Conservation (phyloP, 768 basidiomycete genomes). For the Daedalea quercina region DNA sequence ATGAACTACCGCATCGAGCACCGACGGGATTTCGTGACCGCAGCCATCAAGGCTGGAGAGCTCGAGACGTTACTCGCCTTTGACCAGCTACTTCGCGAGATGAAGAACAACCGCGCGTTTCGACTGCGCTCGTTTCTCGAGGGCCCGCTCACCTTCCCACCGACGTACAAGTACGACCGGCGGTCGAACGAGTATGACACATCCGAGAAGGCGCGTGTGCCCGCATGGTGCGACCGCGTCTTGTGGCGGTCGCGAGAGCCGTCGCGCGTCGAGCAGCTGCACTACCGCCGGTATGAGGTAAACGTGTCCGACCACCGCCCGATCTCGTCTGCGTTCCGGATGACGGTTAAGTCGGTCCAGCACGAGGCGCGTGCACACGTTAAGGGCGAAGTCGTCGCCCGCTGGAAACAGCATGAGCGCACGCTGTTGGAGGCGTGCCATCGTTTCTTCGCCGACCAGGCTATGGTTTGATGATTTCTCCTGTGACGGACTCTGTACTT, state of each 20-base stretch:
- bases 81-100: slow-evolving; percentile 88
- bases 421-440: slow-evolving; percentile 24
- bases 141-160: slow-evolving; percentile 73
- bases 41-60: slow-evolving; percentile 64
- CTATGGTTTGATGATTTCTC: slow-evolving; percentile 12
- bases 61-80: slow-evolving; percentile 55
- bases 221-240: slow-evolving; percentile 97
- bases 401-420: slow-evolving; percentile 39
- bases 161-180: slow-evolving; percentile 95
- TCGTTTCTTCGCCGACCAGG: slow-evolving; percentile 29
- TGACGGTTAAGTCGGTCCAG: slow-evolving; percentile 69
- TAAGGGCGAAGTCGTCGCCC: slow-evolving; percentile 46
- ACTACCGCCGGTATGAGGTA: slow-evolving; percentile 78
- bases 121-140: slow-evolving; percentile 81
- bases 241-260: slow-evolving; percentile 62
- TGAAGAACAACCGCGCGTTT: slow-evolving; percentile 82
- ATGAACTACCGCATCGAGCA: slow-evolving; percentile 98
- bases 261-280: slow-evolving; percentile 53
- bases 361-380: slow-evolving; percentile 50
- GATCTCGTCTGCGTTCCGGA: slow-evolving; percentile 69
- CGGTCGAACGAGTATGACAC: slow-evolving; percentile 75
- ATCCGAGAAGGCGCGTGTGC: slow-evolving; percentile 81
- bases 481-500: neutral
- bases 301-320: slow-evolving; percentile 91
- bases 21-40: slow-evolving; percentile 75